These are phyloP conservation scores for Didymellaceae sp. DNA, from an alignment of 2,329 filamentous ascomycete species.

Conservation along the genomic window DNA sequence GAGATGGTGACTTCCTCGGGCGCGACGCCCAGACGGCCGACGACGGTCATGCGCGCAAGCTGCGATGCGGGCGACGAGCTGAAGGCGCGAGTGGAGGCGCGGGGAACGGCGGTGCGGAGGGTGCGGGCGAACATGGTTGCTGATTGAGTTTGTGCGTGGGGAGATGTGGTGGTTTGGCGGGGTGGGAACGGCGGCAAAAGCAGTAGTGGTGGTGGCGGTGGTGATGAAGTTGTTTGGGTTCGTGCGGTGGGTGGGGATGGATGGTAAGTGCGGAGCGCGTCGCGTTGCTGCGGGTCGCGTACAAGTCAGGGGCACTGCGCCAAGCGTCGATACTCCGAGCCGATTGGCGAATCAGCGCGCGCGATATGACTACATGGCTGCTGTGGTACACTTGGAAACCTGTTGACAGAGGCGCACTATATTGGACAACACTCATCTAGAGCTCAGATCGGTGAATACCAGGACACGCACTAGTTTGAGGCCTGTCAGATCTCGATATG, in stretches of 20 bases:
- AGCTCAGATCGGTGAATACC: too few species aligned
- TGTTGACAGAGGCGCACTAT: background rate
- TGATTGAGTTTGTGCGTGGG: too few species aligned
- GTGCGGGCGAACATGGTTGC: constrained; percentile 37
- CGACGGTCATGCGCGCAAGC: constrained; percentile 81
- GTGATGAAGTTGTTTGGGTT: background rate
- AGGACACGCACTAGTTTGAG: too few species aligned
- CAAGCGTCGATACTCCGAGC: constrained; percentile 1
- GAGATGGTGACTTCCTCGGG: constrained; percentile 78
- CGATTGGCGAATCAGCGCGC: constrained; percentile 1
- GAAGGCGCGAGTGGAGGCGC: constrained; percentile 50
- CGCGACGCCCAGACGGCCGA: constrained; percentile 81
- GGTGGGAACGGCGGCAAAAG: background rate
- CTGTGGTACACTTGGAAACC: background rate
- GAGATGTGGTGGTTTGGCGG: too few species aligned
- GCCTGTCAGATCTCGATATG: too few species aligned
- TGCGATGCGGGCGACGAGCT: constrained; percentile 62
- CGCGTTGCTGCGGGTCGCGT: constrained; percentile 1
- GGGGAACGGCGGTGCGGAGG: constrained; percentile 60
- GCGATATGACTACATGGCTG: background rate
- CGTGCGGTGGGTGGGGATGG: constrained; percentile 18
- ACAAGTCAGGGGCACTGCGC: constrained; percentile 6
- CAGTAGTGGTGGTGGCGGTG: constrained; percentile 7
- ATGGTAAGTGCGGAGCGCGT: constrained; percentile 8
- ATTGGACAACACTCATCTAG: too few species aligned